phyloP scores from a whole-genome alignment of 2,329 filamentous ascomycete genomes.

The Fusarium udum region DNA sequence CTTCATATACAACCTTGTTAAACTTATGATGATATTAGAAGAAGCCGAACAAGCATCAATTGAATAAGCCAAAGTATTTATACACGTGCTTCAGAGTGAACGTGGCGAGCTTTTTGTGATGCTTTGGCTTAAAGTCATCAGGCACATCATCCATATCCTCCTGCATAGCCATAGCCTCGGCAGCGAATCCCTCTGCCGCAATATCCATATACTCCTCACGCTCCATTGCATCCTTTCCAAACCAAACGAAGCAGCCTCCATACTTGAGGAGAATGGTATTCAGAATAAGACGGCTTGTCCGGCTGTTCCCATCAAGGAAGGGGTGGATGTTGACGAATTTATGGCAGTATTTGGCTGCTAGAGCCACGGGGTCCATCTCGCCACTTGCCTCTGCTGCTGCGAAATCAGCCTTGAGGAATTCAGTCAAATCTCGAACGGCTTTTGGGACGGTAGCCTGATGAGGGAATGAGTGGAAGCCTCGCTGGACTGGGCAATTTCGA shows the following conservation, averaged over 20 bases:
- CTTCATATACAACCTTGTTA: no score
- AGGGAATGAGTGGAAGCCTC: not conserved
- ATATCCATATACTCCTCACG: not conserved
- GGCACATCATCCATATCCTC: not conserved
- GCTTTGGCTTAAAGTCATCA: not conserved
- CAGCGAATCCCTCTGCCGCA: accelerated
- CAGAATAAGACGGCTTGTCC: slow-evolving; percentile 45
- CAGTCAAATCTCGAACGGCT: slow-evolving; percentile 34
- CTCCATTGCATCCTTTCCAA: accelerated
- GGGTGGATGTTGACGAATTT: slow-evolving; percentile 49
- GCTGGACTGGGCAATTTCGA: accelerated
- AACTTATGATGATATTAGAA: no score
- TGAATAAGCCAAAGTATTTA: no score
- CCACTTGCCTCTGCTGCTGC: not conserved
- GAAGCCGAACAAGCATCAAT: no score
- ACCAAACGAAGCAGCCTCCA: accelerated
- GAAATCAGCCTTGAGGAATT: slow-evolving; percentile 36
- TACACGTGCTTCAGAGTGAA: not conserved
- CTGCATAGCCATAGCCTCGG: not conserved
- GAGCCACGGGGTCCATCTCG: slow-evolving; percentile 37
- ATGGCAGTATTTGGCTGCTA: slow-evolving; percentile 45
- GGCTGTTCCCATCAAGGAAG: slow-evolving; percentile 49
- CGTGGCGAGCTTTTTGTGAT: not conserved
- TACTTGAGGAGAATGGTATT: slow-evolving; percentile 47
- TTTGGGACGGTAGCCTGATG: not conserved